Evolutionary conservation across 106 monocot genomes (phyloP), one percentile per base, ranked within the genome.

Genomic region (Acorus gramineus): DNA sequence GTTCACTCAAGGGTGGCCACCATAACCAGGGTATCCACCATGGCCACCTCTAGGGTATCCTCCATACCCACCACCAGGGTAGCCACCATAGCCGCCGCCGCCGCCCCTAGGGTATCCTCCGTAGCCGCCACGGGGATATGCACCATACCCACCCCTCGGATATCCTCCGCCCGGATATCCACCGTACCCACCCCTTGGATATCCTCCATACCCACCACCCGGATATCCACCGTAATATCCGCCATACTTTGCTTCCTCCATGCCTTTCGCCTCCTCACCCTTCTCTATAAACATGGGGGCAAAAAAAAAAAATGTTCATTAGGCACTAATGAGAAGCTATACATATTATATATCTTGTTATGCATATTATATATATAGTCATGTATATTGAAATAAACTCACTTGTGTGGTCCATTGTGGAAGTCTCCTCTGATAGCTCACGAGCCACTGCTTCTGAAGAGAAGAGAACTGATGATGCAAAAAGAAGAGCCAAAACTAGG

Each of bases 401-500:
- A 73, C 68, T 28, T 28, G 28, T 28, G 28, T 28, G 28, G 28
- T 28, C 28, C 28, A 28, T 28, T 28, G 28, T 28, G 28, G 28
- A 44, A 50, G 55, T 50, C 43, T 78, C 59, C 51, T 68, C 56
- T 7, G 73, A 50, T 4, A 64, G 50, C 56, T 67, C 67, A 3
- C 66, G 46, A 67, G 61, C 52, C 63, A 61, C 78, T 67, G 69
- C 63, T 63, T 60, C 65, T 7, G 69, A 64, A 28, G 71, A 66
- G 63, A 76, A 14, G 42, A 76, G 65, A 8, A 69, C 58, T 49
- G 62, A 53, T 43, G 60, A 47, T 8, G 66, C 76, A 10, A 72
- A 46, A 54, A 76, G 72, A 6, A 64, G 8, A 13, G 63, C 76
- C 53, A 76, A 68, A 59, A 76, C 14, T 49, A 81, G 42, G 52